Evolutionary conservation across 1,139 yeast genomes (phyloP).

Genomic region (Saccharomyces hybrid): DNA sequence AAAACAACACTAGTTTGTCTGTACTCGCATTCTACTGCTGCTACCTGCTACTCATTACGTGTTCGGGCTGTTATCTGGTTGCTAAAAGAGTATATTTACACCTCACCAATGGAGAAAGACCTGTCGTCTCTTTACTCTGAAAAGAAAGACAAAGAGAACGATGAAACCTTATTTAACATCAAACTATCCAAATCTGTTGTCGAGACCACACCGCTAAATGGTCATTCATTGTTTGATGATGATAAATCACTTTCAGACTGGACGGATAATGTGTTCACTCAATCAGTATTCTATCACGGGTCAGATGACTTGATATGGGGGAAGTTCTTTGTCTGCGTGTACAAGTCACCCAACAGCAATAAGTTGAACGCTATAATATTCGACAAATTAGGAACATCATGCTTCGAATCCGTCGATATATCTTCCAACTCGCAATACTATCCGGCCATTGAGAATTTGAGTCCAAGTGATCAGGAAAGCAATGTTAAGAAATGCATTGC

Average conservation of each 20-base stretch:
- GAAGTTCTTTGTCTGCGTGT: slow-evolving; percentile 46
- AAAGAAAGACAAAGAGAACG: background rate
- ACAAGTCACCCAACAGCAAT: slow-evolving; percentile 38
- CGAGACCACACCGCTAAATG: background rate
- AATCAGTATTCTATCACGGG: slow-evolving; percentile 52
- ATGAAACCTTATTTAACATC: background rate
- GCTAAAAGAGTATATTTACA: background rate
- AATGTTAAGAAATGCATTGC: slow-evolving; percentile 73
- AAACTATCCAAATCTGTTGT: background rate
- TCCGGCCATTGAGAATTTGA: slow-evolving; percentile 70
- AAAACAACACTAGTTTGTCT: background rate
- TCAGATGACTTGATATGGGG: slow-evolving; percentile 49
- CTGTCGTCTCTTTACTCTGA: background rate
- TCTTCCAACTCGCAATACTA: slow-evolving; percentile 59
- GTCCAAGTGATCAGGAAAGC: slow-evolving; percentile 43
- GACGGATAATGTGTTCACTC: slow-evolving; percentile 29
- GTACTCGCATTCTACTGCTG: background rate
- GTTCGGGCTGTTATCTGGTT: background rate
- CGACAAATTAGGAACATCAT: slow-evolving; percentile 63
- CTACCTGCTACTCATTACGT: background rate
- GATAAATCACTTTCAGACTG: background rate
- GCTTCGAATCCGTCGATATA: slow-evolving; percentile 54
- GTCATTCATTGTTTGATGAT: background rate
- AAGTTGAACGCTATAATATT: slow-evolving; percentile 55
- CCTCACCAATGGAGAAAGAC: background rate